Evolutionary conservation across 1,284 basidiomycete genomes (phyloP), one percentile per base, ranked within the genome.

Genomic region (Tilletia indica): DNA sequence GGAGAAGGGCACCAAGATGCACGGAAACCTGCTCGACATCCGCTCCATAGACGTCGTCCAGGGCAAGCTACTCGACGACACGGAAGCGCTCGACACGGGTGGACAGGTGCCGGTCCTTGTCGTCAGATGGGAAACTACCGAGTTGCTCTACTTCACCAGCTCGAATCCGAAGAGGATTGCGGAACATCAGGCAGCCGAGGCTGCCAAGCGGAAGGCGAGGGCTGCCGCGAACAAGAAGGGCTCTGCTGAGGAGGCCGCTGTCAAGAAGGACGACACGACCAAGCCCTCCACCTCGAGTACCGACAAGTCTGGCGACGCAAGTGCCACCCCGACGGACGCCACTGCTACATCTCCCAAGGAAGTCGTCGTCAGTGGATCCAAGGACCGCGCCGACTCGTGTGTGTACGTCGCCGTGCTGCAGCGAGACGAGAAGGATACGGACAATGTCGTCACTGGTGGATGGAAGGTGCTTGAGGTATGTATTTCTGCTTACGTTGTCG

Each of bases 381-480:
- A 64, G 61, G 61, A 94, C 80, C 89, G 90, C 76, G 94, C 98
- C 39, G 94, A 97, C 85, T 91, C 94, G 81, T 97, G 94, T 82
- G 90, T 90, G 47, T 99, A 99, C 84, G 93, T 92, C 25, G 93
- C 94, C 69, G 95, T 95, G 2, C 86, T 99, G 73, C 97, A 94
- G 4, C 89, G 95, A 58, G 85, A 93, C 56, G 91, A 93, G 83
- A 73, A 79, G 45, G 78, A 81, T 71, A 70, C 82, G 64, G 77
- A 80, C 69, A 83, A 98, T 80, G 92, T 96, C 85, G 87, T 97
- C 68, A 99, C 97, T 0, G 93, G 93, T 67, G 97, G 97, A 11
- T 99, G 97, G 97, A 98, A 98, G 86, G 89, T 99, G 70, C 89
- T 98, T 54, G 95, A 98, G 90, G 92, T 94, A 82, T 54, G 61